A percentile compares a stretch with the other conserved stretches of the same genome.
phyloP scores from a whole-genome alignment of 768 basidiomycete species.

The Dentipellis fragilis region DNA sequence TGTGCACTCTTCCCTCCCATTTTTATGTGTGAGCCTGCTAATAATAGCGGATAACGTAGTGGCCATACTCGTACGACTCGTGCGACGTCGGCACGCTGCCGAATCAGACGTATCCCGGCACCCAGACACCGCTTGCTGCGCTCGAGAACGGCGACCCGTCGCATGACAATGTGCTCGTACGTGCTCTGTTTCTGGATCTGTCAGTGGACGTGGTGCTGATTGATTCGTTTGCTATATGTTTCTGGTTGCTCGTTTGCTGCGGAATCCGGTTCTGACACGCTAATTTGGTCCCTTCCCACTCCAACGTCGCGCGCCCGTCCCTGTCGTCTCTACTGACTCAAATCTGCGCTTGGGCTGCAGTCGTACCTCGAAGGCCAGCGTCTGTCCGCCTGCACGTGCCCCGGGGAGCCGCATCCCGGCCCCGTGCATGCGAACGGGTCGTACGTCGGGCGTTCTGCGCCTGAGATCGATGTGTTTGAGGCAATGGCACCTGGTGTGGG shows the following conservation, averaged over 20 bases:
- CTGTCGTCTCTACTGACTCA: too few species aligned
- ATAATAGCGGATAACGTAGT: conserved; percentile 28
- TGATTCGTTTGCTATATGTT: too few species aligned
- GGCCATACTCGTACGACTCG: conserved; percentile 76
- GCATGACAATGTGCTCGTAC: conserved; percentile 32
- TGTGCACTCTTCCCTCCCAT: conserved; percentile 21
- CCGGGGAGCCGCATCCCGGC: conserved; percentile 80
- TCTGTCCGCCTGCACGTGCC: conserved; percentile 82
- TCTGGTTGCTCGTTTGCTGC: too few species aligned
- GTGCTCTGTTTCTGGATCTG: conserved; percentile 15
- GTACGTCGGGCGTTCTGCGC: conserved; percentile 69
- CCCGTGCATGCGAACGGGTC: conserved; percentile 69
- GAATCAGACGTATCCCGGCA: conserved; percentile 70
- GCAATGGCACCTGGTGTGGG: conserved; percentile 40
- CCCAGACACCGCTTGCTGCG: conserved; percentile 57
- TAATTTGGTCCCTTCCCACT: too few species aligned
- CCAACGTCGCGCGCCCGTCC: too few species aligned
- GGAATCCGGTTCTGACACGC: too few species aligned
- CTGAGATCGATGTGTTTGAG: conserved; percentile 89
- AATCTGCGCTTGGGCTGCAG: too few species aligned
- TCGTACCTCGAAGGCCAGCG: conserved; percentile 79
- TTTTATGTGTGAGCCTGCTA: neutral
- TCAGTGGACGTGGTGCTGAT: too few species aligned
- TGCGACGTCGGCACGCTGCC: conserved; percentile 53
- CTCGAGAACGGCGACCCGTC: conserved; percentile 43